These are phyloP conservation scores for Picea glauca DNA, from an alignment of 75 land plant species.

Conservation along the genomic window DNA sequence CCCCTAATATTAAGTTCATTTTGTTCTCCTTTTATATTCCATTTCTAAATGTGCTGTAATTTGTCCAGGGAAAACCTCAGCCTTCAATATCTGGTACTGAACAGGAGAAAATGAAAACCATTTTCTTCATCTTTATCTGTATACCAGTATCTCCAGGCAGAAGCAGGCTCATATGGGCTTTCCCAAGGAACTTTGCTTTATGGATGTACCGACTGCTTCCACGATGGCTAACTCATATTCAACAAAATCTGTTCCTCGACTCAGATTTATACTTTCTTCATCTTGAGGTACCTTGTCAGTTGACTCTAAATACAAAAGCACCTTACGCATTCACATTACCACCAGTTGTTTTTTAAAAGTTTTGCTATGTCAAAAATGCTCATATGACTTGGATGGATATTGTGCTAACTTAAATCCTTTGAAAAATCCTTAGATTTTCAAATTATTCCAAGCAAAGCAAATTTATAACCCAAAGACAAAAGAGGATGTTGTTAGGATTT, in stretches of 20 bases:
- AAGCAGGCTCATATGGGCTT: conserved; percentile 75
- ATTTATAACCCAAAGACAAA: neutral
- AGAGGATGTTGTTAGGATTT: neutral
- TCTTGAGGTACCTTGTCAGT: conserved; percentile 41
- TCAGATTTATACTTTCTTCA: conserved; percentile 84
- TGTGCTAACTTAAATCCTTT: neutral
- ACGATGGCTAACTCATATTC: conserved; percentile 69
- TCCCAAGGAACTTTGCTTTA: conserved; percentile 62
- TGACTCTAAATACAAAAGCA: neutral
- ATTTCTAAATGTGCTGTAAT: neutral
- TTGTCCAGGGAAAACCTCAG: neutral
- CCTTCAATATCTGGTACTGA: neutral
- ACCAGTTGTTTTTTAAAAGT: neutral
- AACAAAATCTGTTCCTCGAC: conserved; percentile 75
- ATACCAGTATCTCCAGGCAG: conserved; percentile 78
- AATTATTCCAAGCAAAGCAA: neutral
- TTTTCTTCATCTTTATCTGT: conserved; percentile 49
- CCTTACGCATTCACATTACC: neutral
- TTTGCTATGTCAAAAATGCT: neutral
- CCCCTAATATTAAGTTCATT: neutral
- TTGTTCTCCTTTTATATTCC: neutral
- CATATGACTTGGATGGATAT: neutral
- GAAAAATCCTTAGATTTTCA: too few species aligned
- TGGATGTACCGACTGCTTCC: conserved; percentile 53
- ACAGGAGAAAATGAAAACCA: conserved; percentile 12